Evolutionary conservation across 73 alveolate species (phyloP).

Genomic region (Paraurostyla sp.): DNA sequence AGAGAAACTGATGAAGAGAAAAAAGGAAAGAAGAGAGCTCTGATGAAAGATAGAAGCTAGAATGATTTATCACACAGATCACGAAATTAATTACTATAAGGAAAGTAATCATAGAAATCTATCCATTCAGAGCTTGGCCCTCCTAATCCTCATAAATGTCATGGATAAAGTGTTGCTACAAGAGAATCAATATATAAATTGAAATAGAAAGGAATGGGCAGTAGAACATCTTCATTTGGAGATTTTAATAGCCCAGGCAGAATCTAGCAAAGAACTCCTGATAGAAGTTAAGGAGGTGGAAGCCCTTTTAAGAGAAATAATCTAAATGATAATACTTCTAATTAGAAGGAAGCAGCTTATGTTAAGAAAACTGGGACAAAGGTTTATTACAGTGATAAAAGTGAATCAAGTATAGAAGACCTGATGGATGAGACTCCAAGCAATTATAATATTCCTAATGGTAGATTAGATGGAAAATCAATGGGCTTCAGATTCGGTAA

Average conservation of each 20-base stretch:
- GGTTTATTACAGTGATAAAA: slow-evolving; percentile 72
- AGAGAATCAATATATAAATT: slow-evolving; percentile 27
- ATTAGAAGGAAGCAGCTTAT: not conserved
- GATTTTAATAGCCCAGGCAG: slow-evolving; percentile 42
- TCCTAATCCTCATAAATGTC: slow-evolving; percentile 35
- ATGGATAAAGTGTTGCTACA: slow-evolving; percentile 18
- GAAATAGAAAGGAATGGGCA: not conserved
- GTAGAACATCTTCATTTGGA: slow-evolving; percentile 24
- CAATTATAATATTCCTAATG: slow-evolving; percentile 69
- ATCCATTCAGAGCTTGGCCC: not conserved
- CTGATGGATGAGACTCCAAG: slow-evolving; percentile 81
- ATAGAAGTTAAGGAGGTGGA: not conserved
- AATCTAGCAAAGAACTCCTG: not conserved
- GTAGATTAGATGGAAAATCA: slow-evolving; percentile 70
- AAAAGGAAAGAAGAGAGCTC: not conserved
- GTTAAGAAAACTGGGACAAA: slow-evolving; percentile 47
- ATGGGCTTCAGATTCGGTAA: slow-evolving; percentile 59
- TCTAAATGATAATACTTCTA: not conserved
- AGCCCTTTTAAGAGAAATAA: not conserved
- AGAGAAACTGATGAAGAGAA: slow-evolving; percentile 22
- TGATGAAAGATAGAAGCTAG: not conserved
- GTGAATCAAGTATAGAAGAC: slow-evolving; percentile 74
- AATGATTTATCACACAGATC: not conserved
- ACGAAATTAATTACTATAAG: not conserved
- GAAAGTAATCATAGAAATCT: not conserved